Base-by-base conservation (phyloP, 2,329 filamentous ascomycete species). In the Ophiostoma quercus region DNA sequence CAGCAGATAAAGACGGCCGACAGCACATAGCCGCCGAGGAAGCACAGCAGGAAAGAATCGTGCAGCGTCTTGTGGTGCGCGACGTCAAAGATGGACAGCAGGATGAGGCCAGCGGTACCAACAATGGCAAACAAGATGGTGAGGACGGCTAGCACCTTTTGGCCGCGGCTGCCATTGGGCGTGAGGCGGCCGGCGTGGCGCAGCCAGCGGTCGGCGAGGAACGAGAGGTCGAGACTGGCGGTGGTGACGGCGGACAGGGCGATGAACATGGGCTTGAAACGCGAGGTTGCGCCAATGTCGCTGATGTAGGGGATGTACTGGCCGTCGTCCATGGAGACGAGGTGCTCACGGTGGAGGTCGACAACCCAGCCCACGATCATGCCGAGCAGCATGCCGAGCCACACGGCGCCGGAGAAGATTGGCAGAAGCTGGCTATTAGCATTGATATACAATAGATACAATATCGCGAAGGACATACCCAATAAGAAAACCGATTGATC, bases 1-100 rank as follows among this genome's bases (percentile, higher is more conserved):
- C 87, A 88, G 82, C 94, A 97, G 74, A 94, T 90, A 79, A 94
- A 94, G 74, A 97, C 85, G 70, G 94, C 94, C 4, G 89, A 92
- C 69, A 97, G 77, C 69, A 97, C 82, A 78, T 96, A 98, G 43
- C 92, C 95, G 16, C 79, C 88, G 77, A 97, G 92, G 79, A 99
- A 99, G 68, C 97, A 79, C 0, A 86, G 79, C 47, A 99, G 81
- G 79, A 96, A 96, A 1, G 87, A 82, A 75, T 92, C 84, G 77
- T 99, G 95, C 71, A 91, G 77, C 1, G 74, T 79, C 1, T 84
- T 83, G 77, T 97, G 87, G 69, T 83, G 81, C n/a, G 84, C 79
- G 0, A 92, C 95, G 79, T 98, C 92, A 78, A 96, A 97, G 74
- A 97, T 88, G 73, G 89, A 89, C 57, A 99, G 84, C 6, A 94